Evolutionary conservation across 768 basidiomycete species (phyloP), one percentile per base, ranked within the genome.

Genomic region (Cystobasidium onofrii): DNA sequence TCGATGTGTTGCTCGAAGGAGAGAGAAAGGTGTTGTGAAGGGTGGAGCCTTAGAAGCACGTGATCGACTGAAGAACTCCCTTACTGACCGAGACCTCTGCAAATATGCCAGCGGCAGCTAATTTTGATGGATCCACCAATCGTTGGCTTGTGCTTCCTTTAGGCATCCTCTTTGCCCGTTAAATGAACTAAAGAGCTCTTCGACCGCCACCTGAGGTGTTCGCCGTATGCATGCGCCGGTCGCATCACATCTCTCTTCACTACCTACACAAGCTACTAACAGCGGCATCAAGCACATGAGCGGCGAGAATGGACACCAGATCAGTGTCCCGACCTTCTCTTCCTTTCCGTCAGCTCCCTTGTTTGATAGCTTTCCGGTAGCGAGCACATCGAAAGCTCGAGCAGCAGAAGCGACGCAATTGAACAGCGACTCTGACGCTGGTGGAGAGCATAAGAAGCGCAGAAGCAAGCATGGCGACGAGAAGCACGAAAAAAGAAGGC

Each of bases 281-380:
- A 20, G 20, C 46, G 20, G 15, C 46, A 12, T n/a, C 27, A 13
- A 12, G 57, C 57, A 29, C 20, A 60, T 60, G 57, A 60, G 57
- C 57, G 57, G 57, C 33, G 57, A 15, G 15, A 27, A 29, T 29
- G 29, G 29, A 29, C 57, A 27, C 33, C 10, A 13, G 29, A 64
- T 27, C 13, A 64, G 13, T 71, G 52, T 29, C 12, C 69, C 69
- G 6, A 17, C 10, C 69, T 71, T 71, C 69, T 57, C 69, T 20
- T 71, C 69, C 52, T 71, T 71, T 36, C 69, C 69, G 15, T 12
- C 25, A 13, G 63, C 31, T 10, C 63, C 63, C 12, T 46, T 29
- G n/a, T 71, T 71, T 34, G 69, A 71, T 44, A 55, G 50, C 29
- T 71, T 71, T 31, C 69, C 69, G 17, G 57, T 60, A 60, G 57